Percentiles rank a stretch among this genome's conserved stretches.
Evolutionary conservation across 129 eudicot species (phyloP).

Genomic region (Logfia minima): DNA sequence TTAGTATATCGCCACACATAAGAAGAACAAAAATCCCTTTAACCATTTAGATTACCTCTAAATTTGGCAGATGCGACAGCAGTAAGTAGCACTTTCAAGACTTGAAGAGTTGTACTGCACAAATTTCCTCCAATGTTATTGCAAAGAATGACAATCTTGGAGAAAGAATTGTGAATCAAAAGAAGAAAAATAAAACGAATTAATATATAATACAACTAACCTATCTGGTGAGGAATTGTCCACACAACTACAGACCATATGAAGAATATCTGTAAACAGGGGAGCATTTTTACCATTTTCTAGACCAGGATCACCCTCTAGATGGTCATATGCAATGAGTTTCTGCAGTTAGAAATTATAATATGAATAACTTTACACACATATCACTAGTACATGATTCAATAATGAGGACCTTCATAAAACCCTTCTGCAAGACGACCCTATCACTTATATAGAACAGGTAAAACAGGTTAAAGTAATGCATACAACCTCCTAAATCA

Average conservation of each 20-base stretch:
- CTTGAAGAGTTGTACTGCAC: constrained; percentile 96
- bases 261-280: constrained; percentile 70
- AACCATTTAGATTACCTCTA: constrained; percentile 61
- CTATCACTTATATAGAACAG: neutral
- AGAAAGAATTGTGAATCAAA: neutral
- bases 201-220: constrained; percentile 28
- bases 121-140: constrained; percentile 29
- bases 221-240: constrained; percentile 95
- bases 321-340: constrained; percentile 96
- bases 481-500: neutral
- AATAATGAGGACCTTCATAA: constrained; percentile 1
- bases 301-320: constrained; percentile 99
- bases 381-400: neutral
- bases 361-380: constrained; percentile 24
- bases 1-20: constrained; percentile 8
- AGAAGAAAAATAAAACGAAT: constrained; percentile 6
- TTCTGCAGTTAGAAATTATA: constrained; percentile 51
- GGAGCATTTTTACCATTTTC: constrained; percentile 78
- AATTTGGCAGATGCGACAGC: constrained; percentile 93
- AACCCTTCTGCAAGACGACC: constrained; percentile 9
- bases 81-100: constrained; percentile 93
- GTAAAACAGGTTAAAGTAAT: neutral
- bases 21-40: constrained; percentile 7
- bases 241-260: constrained; percentile 86
- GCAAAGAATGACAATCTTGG: constrained; percentile 18